phyloP scores from a whole-genome alignment of 1,139 yeast genomes.

The Magnusiomyces sp. region DNA sequence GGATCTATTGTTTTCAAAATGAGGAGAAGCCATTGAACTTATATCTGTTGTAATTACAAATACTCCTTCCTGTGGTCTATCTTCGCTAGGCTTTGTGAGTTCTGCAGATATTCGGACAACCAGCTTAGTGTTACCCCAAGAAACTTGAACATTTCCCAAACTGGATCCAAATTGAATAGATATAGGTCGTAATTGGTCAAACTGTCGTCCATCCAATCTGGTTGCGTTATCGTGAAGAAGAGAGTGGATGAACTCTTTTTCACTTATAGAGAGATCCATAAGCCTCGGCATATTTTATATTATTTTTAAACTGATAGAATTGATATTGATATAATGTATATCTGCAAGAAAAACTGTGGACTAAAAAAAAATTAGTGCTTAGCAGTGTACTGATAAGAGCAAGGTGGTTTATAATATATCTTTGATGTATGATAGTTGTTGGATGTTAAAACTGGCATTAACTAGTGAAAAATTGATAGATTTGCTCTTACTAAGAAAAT shows the following conservation, averaged over 20 bases:
- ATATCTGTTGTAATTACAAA: conserved; percentile 79
- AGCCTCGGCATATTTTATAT: conserved; percentile 45
- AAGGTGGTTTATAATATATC: too few relatives aligned
- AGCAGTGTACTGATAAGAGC: too few relatives aligned
- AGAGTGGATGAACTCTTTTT: conserved; percentile 51
- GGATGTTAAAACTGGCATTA: too few relatives aligned
- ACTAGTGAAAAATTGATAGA: too few relatives aligned
- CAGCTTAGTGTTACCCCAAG: conserved; percentile 62
- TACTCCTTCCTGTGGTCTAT: conserved; percentile 88
- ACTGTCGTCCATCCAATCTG: conserved; percentile 61
- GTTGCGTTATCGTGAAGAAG: conserved; percentile 49
- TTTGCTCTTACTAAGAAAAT: too few relatives aligned
- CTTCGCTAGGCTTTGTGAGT: conserved; percentile 77
- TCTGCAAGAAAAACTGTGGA: too few relatives aligned
- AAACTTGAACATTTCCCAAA: conserved; percentile 74
- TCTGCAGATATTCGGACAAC: conserved; percentile 74
- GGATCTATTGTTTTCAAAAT: conserved; percentile 53
- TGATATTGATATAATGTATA: too few relatives aligned
- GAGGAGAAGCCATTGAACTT: conserved; percentile 81
- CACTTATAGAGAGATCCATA: conserved; percentile 58
- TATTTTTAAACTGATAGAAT: not conserved
- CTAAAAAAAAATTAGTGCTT: too few relatives aligned
- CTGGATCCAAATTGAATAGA: conserved; percentile 56
- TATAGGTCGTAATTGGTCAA: conserved; percentile 57
- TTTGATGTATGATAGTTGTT: too few relatives aligned